Evolutionary conservation across 2,329 filamentous ascomycete species (phyloP), one percentile per base, ranked within the genome.

Genomic region (Neofusicoccum sp.): DNA sequence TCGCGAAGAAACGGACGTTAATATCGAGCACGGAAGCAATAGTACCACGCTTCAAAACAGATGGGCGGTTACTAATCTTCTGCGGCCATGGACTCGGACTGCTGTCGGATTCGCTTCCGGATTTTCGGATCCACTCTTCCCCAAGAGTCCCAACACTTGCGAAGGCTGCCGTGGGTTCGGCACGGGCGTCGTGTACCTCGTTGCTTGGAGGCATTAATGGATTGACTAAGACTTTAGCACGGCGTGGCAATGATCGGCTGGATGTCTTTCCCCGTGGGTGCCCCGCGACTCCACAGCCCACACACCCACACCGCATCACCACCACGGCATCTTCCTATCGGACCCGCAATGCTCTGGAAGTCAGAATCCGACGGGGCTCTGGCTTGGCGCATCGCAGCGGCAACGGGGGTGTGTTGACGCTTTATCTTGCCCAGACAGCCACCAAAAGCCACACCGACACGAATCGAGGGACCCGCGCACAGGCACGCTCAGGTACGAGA

Each of bases 191-290:
- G 43, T 8, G 43, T 45, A 45, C 8, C 2, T 11, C n/a, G 43
- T 37, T 28, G 28, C 4, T 33, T 31, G 12, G 14, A 4, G 48
- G 5, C 8, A 56, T 33, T 11, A 31, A 33, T 9, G 11, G 8
- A n/a, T 33, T 43, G 39, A 56, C 39, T 28, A 56, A 56, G 29
- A 14, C 39, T n/a, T 52, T 56, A 33, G 52, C 52, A 44, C n/a
- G 14, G 54, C 41, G 29, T 45, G 31, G 54, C 29, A 44, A 58
- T 11, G 54, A 58, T 47, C 54, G 54, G 41, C 54, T 58, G n/a
- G 54, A 9, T 36, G 54, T 16, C 54, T 9, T 58, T 58, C 54
- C 54, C 54, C 54, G 54, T 58, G 54, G 54, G 54, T 41, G 4
- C 54, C 54, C 54, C 52, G 52, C 39, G 54, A 12, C 39, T 58